Evolutionary conservation across 1,139 yeast genomes (phyloP), one percentile per base, ranked within the genome.

Genomic region (Kluyveromyces sp.): DNA sequence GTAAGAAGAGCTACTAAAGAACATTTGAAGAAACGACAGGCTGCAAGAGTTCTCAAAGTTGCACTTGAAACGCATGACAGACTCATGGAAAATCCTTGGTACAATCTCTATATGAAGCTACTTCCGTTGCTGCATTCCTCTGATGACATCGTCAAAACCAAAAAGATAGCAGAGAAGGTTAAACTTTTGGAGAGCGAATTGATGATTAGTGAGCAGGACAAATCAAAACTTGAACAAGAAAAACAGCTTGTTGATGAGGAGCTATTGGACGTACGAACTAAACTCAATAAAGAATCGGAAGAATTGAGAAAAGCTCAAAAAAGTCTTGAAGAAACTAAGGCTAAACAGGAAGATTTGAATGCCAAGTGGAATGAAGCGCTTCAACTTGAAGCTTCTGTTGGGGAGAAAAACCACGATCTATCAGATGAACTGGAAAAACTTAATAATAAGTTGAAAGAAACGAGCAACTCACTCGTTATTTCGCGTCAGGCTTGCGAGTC

Each of bases 101-200:
- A 86, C 68, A 77, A 74, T 43, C 69, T 92, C 40, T 80, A 80
- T 50, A 70, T 79, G 29, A 76, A 78, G 45, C 69, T 92, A 54
- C 84, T 84, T 52, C 97, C 98, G 0, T 65, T 89, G 41, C 66
- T 88, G 19, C 80, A 78, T 46, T 85, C 84, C 8, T 75, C 87
- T 0, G 67, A 71, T 29, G 80, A 78, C 51, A 76, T 79, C 1
- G 67, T 75, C 43, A 80, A 74, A 52, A 68, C 74, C 11, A 77
- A 75, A 49, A 67, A 64, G 48, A 71, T 79, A 54, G 80, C 78
- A 47, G 80, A 80, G 13, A 78, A 80, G 49, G 68, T 85, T 43
- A 74, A 72, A 46, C 68, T 68, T 37, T 67, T 85, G 31, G 86
- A 78, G 49, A 46, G 52, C 4, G 60, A 67, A 43, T 39, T 73